Base-by-base conservation (phyloP, 306 rosid genomes). In the Quillaja saponaria region DNA sequence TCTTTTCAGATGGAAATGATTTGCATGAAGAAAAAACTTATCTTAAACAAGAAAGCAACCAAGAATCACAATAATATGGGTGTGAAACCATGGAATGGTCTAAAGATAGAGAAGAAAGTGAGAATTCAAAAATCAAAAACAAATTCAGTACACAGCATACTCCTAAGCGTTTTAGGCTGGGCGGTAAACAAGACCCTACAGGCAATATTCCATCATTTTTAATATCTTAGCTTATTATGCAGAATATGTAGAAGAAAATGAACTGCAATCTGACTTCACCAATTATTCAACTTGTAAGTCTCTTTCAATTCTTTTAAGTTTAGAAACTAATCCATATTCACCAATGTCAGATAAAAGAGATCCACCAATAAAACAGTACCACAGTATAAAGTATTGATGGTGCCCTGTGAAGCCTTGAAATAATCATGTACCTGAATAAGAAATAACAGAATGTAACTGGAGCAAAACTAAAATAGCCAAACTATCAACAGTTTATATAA, bases 351-450 rank as follows among this genome's bases (percentile, higher is more conserved):
- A n/a, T n/a, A n/a, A n/a, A n/a, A n/a, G n/a, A n/a, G n/a, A n/a
- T n/a, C n/a, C n/a, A n/a, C n/a, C n/a, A n/a, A n/a, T n/a, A 28
- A 67, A 59, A 69, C 72, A 71, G 67, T 91, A 86, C 98, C 96
- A 88, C 79, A 46, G 98, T 86, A 77, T 86, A 91, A 56, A 91
- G 90, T 58, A 88, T 73, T 58, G 95, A 84, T 0, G 96, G 91
- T 59, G 87, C 82, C 66, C 81, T 75, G 72, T 69, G 44, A 76
- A 71, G 88, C 82, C 67, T 86, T 42, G 98, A 88, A 68, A 88
- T 64, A 74, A 84, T 62, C 98, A 91, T 88, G 82, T 73, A 88
- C 92, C 94, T 91, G 88, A 84, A 63, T 31, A 53, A 34, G 59
- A 82, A 68, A 63, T 54, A 50, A 71, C 9, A 17, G 69, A 73